Conservation (phyloP, 306 rosid species). For the Betula pendula region DNA sequence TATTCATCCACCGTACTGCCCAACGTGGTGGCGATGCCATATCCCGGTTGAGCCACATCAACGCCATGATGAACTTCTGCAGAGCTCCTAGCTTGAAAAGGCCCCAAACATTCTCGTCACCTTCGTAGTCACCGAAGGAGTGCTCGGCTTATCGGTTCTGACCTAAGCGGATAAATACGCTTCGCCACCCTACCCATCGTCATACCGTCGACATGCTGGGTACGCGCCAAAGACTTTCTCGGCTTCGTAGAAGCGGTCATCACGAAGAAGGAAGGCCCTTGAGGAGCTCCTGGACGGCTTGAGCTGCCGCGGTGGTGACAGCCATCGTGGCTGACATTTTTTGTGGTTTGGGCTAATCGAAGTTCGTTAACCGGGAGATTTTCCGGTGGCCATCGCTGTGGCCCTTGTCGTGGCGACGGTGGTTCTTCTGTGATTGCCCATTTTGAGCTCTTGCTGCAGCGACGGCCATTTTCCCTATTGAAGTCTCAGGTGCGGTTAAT, state of each 20-base stretch:
- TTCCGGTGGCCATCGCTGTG: slow-evolving; percentile 50
- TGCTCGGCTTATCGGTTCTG: slow-evolving; percentile 38
- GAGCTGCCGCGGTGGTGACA: slow-evolving; percentile 32
- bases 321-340: slow-evolving; percentile 37
- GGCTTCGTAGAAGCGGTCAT: slow-evolving; percentile 49
- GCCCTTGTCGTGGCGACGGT: slow-evolving; percentile 50
- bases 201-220: slow-evolving; percentile 22
- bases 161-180: slow-evolving; percentile 32
- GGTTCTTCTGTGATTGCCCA: slow-evolving; percentile 37
- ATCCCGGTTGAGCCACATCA: slow-evolving; percentile 47
- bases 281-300: slow-evolving; percentile 40
- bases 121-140: slow-evolving; percentile 59
- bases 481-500: background rate
- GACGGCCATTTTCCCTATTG: slow-evolving; percentile 5
- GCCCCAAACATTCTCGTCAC: slow-evolving; percentile 34
- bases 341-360: slow-evolving; percentile 38
- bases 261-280: slow-evolving; percentile 49
- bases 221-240: slow-evolving; percentile 35
- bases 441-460: background rate
- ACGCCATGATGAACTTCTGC: slow-evolving; percentile 46
- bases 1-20: slow-evolving; percentile 1
- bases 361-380: slow-evolving; percentile 37
- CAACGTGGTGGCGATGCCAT: slow-evolving; percentile 38
- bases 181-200: slow-evolving; percentile 46
- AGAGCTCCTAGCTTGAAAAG: slow-evolving; percentile 3